These are phyloP conservation scores for Limonium bicolor DNA, from an alignment of 148 eudicot genomes.

Conservation along the genomic window DNA sequence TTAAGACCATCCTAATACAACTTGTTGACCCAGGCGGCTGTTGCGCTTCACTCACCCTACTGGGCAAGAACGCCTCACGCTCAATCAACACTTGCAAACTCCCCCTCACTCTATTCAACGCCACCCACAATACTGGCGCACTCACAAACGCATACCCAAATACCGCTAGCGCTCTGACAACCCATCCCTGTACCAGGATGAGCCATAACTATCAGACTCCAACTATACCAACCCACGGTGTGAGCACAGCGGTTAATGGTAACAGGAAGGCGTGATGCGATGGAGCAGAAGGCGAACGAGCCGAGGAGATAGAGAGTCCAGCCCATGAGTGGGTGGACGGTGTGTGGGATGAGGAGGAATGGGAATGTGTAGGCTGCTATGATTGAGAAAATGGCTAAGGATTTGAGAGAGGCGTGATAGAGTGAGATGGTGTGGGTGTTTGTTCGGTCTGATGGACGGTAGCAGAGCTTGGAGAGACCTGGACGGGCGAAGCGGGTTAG, in stretches of 20 bases:
- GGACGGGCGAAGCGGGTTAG: conserved; percentile 60
- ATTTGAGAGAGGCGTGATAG: conserved; percentile 38
- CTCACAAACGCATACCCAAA: conserved; percentile 56
- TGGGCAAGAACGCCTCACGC: conserved; percentile 68
- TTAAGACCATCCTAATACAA: no score
- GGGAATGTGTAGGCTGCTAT: conserved; percentile 57
- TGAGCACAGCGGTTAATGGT: conserved; percentile 47
- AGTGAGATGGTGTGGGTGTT: no score
- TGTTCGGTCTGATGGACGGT: conserved; percentile 47
- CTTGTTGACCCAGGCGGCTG: conserved; percentile 47
- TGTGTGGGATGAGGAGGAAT: conserved; percentile 52
- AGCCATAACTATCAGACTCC: conserved; percentile 61
- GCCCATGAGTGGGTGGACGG: conserved; percentile 66
- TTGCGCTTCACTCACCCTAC: conserved; percentile 32
- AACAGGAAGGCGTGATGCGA: conserved; percentile 47
- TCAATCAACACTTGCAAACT: conserved; percentile 53
- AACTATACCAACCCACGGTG: conserved; percentile 45
- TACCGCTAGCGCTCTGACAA: conserved; percentile 50
- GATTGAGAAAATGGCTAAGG: conserved; percentile 42
- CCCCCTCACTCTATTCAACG: conserved; percentile 28
- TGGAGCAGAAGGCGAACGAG: conserved; percentile 35
- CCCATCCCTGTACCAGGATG: conserved; percentile 62
- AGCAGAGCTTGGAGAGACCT: conserved; percentile 51
- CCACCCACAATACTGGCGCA: conserved; percentile 40
- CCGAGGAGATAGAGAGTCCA: conserved; percentile 77